Evolutionary conservation across 108 stramenopile genomes (phyloP).

Genomic region (Cyclotella cryptica): DNA sequence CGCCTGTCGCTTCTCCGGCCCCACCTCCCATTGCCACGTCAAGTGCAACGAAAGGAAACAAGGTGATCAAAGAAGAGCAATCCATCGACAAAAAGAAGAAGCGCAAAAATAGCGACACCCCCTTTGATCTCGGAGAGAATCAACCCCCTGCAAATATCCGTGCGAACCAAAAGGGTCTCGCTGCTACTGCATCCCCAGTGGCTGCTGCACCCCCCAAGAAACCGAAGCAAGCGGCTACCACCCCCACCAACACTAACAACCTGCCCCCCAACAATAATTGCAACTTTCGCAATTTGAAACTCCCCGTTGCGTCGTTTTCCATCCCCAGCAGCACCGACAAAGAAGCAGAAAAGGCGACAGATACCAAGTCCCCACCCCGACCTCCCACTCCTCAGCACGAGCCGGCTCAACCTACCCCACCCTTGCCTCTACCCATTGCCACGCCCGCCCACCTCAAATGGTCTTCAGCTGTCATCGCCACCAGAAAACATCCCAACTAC

Average conservation of each 20-base stretch:
- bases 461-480: conserved; percentile 63
- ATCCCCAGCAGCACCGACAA: conserved; percentile 35
- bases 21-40: conserved; percentile 18
- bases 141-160: conserved; percentile 18
- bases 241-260: conserved; percentile 18
- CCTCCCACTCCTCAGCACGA: conserved; percentile 35
- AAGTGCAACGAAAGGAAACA: conserved; percentile 17
- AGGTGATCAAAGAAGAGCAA: conserved; percentile 20
- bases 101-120: conserved; percentile 39
- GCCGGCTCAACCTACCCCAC: conserved; percentile 23
- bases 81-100: conserved; percentile 45
- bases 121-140: conserved; percentile 47
- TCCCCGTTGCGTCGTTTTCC: conserved; percentile 83
- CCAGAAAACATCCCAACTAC: conserved; percentile 66
- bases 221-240: conserved; percentile 30
- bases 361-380: conserved; percentile 19
- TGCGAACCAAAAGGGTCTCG: conserved; percentile 9
- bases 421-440: conserved; percentile 63
- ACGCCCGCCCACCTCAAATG: conserved; percentile 72
- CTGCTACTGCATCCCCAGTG: conserved; percentile 4
- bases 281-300: conserved; percentile 61
- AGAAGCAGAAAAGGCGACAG: conserved; percentile 1
- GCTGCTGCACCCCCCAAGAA: conserved; percentile 47
- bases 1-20: conserved; percentile 3
- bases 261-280: conserved; percentile 11